These are phyloP conservation scores for Phytophthora crassamura DNA, from an alignment of 352 stramenopile genomes.

Conservation along the genomic window DNA sequence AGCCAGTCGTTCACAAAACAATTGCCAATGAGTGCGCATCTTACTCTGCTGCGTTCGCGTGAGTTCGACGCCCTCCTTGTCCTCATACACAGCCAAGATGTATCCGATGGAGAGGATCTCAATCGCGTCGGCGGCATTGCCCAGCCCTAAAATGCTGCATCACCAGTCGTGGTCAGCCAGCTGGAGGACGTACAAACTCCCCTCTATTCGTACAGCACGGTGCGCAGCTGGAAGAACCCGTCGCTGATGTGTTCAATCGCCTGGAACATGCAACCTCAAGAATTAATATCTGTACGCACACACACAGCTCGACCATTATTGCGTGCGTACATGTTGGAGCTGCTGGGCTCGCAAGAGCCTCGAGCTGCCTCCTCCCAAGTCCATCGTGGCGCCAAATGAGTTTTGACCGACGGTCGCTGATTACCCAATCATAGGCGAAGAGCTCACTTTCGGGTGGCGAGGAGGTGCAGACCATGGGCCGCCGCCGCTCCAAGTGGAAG, in stretches of 20 bases:
- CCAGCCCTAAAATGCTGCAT: conserved; percentile 74
- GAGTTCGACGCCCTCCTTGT: conserved; percentile 68
- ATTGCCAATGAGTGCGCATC: not conserved
- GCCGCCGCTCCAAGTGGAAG: conserved; percentile 78
- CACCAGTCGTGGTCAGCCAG: not conserved
- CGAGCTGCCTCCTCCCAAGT: not conserved
- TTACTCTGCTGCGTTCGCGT: conserved; percentile 62
- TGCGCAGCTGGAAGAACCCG: conserved; percentile 74
- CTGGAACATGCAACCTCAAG: conserved; percentile 35
- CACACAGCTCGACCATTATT: no score
- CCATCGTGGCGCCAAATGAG: conserved; percentile 17
- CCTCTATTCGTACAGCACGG: conserved; percentile 54
- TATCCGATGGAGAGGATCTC: conserved; percentile 93
- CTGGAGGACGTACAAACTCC: not conserved
- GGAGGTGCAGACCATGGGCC: conserved; percentile 49
- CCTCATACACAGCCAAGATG: conserved; percentile 87
- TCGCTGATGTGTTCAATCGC: conserved; percentile 62
- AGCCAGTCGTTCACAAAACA: not conserved
- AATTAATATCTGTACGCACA: not conserved
- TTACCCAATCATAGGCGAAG: conserved; percentile 30
- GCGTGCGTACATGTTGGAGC: conserved; percentile 22
- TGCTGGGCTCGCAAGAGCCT: conserved; percentile 15
- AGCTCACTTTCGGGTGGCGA: conserved; percentile 28
- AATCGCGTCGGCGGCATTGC: conserved; percentile 90
- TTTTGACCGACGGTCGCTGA: not conserved